Conservation (phyloP, 2,329 filamentous ascomycete species). For the Botrytis galanthina region DNA sequence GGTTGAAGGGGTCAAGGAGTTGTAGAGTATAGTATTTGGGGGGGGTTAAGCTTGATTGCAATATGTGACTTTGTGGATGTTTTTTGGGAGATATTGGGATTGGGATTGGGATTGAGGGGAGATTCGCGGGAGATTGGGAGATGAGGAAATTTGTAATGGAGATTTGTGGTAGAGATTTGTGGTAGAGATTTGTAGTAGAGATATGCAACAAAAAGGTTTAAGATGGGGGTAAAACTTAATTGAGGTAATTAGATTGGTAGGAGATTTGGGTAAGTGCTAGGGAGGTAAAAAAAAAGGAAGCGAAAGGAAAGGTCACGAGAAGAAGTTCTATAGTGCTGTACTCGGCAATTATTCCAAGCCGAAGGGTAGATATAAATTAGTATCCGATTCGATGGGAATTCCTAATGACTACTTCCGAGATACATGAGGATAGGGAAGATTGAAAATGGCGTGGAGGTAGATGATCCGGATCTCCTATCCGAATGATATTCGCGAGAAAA, state of each 20-base stretch:
- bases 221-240: not conserved
- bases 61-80: not conserved
- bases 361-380: too few relatives aligned
- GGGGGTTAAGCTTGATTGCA: rapidly evolving
- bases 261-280: not conserved
- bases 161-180: rapidly evolving
- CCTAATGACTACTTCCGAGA: not conserved
- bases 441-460: not conserved
- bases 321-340: too few relatives aligned
- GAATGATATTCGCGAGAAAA: not conserved
- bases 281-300: too few relatives aligned
- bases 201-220: too few relatives aligned
- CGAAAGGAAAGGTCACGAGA: not conserved
- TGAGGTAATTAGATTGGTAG: not conserved
- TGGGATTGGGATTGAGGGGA: not conserved
- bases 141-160: too few relatives aligned
- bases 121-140: too few relatives aligned
- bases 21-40: not conserved
- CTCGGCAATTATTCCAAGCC: too few relatives aligned
- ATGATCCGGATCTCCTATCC: too few relatives aligned
- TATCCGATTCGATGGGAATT: not conserved
- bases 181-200: not conserved
- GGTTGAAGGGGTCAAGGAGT: not conserved
- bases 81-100: not conserved
- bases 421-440: not conserved